Evolutionary conservation across 1,284 basidiomycete species (phyloP).

Genomic region (Rhodotorula mucilaginosa): DNA sequence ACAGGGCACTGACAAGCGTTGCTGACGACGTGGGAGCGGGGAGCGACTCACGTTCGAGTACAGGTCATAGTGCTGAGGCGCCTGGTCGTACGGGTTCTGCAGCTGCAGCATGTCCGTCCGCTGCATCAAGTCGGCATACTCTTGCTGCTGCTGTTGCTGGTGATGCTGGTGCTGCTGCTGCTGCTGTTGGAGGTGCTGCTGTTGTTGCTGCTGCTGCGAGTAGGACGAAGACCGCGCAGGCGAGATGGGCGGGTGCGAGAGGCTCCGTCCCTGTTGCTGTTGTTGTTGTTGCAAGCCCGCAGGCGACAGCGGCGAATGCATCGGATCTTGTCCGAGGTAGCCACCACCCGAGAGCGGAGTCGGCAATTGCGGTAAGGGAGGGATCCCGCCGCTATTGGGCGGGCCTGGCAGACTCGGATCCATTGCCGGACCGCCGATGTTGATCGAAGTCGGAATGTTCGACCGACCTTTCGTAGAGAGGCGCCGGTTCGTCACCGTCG

Average conservation of each 20-base stretch:
- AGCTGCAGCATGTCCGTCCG: conserved; percentile 33
- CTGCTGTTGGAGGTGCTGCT: conserved; percentile 6
- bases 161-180: conserved; percentile 17
- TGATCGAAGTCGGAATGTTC: conserved; percentile 24
- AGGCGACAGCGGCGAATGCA: conserved; percentile 5
- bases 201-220: conserved; percentile 31
- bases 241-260: conserved; percentile 24
- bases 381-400: conserved; percentile 23
- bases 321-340: conserved; percentile 18
- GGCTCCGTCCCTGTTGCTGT: conserved; percentile 10
- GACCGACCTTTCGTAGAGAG: conserved; percentile 32
- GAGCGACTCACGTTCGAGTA: conserved; percentile 4
- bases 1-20: no score
- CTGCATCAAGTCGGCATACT: conserved; percentile 36
- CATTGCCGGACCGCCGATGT: conserved; percentile 8
- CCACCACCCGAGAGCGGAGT: conserved; percentile 26
- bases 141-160: conserved; percentile 18
- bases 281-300: neutral
- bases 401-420: conserved; percentile 16
- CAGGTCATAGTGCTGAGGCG: conserved; percentile 12
- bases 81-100: conserved; percentile 23
- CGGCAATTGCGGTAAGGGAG: conserved; percentile 33
- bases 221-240: conserved; percentile 13
- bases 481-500: conserved; percentile 31
- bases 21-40: neutral